Evolutionary conservation across 192 early-diverging fungal species (phyloP).

Genomic region (Coemansia sp.): DNA sequence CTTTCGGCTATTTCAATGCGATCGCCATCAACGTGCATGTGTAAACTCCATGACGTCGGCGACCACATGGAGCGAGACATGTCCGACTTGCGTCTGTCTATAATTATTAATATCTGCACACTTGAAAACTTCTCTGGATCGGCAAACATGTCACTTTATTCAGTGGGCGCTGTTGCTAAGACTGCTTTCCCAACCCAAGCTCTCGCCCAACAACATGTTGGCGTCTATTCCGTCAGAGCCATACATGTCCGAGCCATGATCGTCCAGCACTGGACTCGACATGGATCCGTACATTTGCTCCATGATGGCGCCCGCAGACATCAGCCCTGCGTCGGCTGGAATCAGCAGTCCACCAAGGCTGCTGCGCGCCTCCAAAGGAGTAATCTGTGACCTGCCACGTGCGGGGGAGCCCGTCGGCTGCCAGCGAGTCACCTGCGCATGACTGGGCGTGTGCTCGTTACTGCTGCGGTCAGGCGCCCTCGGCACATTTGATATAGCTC

Average conservation of each 20-base stretch:
- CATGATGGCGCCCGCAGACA: slow-evolving; percentile 9
- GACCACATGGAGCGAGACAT: no score
- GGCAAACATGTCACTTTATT: no score
- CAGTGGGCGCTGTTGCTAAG: slow-evolving; percentile 1
- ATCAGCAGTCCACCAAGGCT: slow-evolving; percentile 17
- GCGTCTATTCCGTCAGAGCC: slow-evolving; percentile 3
- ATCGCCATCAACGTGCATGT: no score
- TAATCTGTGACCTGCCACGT: background rate
- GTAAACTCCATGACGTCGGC: no score
- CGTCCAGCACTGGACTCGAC: slow-evolving; percentile 3
- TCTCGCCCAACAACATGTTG: background rate
- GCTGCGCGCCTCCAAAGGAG: background rate
- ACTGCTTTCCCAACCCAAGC: background rate
- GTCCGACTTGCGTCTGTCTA: no score
- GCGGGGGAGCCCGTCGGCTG: background rate
- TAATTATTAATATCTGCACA: no score
- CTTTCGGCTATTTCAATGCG: no score
- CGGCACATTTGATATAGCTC: background rate
- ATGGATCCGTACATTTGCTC: slow-evolving; percentile 16
- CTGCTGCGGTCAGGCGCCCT: background rate
- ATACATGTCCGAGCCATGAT: background rate
- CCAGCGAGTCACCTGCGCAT: no score
- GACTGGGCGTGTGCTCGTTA: background rate
- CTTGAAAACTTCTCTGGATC: no score
- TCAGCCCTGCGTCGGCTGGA: slow-evolving; percentile 7